Base-by-base conservation (phyloP, 202 grass and related monocot species). In the Bolboschoenoplectus hybrid region DNA sequence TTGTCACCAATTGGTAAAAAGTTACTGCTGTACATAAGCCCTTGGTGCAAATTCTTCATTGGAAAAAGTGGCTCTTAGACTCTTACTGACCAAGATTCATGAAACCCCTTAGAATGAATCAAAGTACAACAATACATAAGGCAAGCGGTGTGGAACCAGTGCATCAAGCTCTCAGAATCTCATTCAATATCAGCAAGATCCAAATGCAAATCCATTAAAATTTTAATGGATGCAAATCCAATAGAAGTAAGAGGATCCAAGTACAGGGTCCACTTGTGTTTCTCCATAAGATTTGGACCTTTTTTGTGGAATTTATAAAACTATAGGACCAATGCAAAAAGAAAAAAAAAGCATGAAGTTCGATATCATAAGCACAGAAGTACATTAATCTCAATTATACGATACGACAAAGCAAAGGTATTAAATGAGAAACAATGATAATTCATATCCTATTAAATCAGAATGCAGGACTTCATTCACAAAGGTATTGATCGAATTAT, bases 151-250 rank as follows among this genome's bases (percentile, higher is more conserved):
- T 61, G 19, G 5, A 61, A n/a, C 17, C 57, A 20, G 16, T 61
- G 14, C 57, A 61, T 16, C 16, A 61, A 61, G 2, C 16, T 61
- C 13, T 56, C 11, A 13, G 9, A 56, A 56, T 56, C 53, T 1
- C 13, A 56, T 56, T 2, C 12, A 10, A 56, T 56, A 56, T 56
- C 9, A 56, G 16, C 53, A 56, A 14, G 12, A 56, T 56, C 12
- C 66, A 72, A 72, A 72, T 9, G 41, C 67, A 71, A 71, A 71
- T 71, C 67, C 13, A 67, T 5, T 56, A 6, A 71, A 71, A 45
- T 0, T 44, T 14, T 69, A 71, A 44, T 3, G 53, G 16, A 44
- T 44, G 2, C 43, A 44, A 44, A 44, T 44, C 43, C 43, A 44
- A 44, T 44, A 44, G 43, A 44, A 44, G 43, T 44, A 2, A 44